phyloP scores from a whole-genome alignment of 768 basidiomycete species.

The Tylopilus rubrobrunneus region DNA sequence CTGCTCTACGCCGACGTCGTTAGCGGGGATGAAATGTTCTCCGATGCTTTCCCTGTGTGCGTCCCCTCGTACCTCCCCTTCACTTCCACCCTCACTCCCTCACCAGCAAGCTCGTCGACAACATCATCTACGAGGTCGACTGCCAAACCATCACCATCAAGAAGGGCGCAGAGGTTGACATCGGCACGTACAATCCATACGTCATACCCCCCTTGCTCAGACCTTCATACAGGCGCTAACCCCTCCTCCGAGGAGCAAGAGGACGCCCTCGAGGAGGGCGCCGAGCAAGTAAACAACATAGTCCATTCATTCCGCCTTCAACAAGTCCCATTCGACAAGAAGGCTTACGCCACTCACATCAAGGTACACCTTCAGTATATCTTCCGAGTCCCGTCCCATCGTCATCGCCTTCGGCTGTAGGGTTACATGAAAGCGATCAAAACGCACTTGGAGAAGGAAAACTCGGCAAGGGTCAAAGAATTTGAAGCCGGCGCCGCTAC shows the following conservation, averaged over 20 bases:
- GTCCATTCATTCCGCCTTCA: slow-evolving; percentile 89
- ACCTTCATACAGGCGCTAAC: slow-evolving; percentile 67
- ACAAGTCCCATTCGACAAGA: slow-evolving; percentile 83
- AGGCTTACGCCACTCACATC: slow-evolving; percentile 74
- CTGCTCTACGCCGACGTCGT: slow-evolving; percentile 73
- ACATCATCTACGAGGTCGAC: slow-evolving; percentile 84
- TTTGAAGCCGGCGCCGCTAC: slow-evolving; percentile 81
- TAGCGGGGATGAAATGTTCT: slow-evolving; percentile 85
- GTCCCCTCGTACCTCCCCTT: slow-evolving; percentile 25
- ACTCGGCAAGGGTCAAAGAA: slow-evolving; percentile 57
- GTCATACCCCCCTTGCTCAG: slow-evolving; percentile 4
- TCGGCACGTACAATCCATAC: slow-evolving; percentile 50
- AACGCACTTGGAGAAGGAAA: slow-evolving; percentile 46
- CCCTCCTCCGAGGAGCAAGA: slow-evolving; percentile 85
- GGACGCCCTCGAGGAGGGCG: slow-evolving; percentile 79
- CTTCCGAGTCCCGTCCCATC: neutral
- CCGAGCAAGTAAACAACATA: slow-evolving; percentile 81
- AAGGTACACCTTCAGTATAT: slow-evolving; percentile 45
- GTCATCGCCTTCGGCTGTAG: slow-evolving; percentile 34
- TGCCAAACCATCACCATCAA: slow-evolving; percentile 69
- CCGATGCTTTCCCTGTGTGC: slow-evolving; percentile 87
- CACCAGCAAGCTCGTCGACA: slow-evolving; percentile 69
- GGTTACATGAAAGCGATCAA: slow-evolving; percentile 95
- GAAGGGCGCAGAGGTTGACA: slow-evolving; percentile 78
- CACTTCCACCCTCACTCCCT: slow-evolving; percentile 7